Evolutionary conservation across 768 basidiomycete genomes (phyloP), one percentile per base, ranked within the genome.

Genomic region (Mycena amicta): DNA sequence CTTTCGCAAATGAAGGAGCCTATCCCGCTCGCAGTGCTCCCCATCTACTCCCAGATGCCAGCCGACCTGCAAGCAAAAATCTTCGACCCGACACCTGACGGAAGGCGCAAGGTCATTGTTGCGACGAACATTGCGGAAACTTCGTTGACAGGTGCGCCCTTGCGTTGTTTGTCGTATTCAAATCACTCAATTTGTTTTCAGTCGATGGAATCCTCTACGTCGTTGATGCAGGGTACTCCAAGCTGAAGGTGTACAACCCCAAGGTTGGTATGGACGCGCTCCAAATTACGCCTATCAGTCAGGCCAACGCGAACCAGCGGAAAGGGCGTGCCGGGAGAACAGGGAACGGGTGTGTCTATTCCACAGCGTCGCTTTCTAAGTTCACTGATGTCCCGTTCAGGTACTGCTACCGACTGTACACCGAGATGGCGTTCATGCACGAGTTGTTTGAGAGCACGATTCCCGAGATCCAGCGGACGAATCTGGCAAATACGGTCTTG

Each of bases 101-200:
- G 97, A 2, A 82, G 97, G 46, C 80, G 97, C 53, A 99, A 99
- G 75, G 94, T 96, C 55, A 95, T 99, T 61, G 95, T 98, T 1
- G 97, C 97, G 0, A 99, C 96, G 3, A 99, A 99, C 73, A 99
- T 98, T 56, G 96, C 97, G 2, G 97, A 99, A 75, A 99, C 97
- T 0, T 98, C 97, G 0, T 74, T 98, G 65, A 99, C 96, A 5
- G 90, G 92, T 90, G 62, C 71, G 61, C 43, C 8, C 33, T 37
- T 12, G 29, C n/a, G 18, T 47, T 61, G 23, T 13, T 40, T 60
- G 28, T 29, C 41, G 18, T 50, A 33, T 37, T n/a, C n/a, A n/a
- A n/a, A n/a, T n/a, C n/a, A n/a, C n/a, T n/a, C n/a, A n/a, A n/a
- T n/a, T 40, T 55, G n/a, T 11, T 28, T 41, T 4, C 68, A 92